Evolutionary conservation across 805 yeast genomes (phyloP), one percentile per base, ranked within the genome.

Genomic region (Teunomyces atbi): DNA sequence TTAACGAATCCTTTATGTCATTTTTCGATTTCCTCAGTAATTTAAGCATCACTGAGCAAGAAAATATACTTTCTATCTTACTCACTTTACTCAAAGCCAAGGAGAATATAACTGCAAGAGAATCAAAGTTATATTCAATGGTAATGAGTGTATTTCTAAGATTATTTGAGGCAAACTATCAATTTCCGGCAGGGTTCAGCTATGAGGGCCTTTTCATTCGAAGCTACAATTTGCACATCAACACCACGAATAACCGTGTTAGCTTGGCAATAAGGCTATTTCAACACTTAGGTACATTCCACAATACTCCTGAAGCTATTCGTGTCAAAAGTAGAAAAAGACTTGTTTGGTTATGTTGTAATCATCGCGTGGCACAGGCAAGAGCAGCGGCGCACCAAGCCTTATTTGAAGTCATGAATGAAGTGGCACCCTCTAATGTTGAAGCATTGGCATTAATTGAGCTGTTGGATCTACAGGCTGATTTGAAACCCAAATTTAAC

Each of bases 191-290:
- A 0, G 45, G 34, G 1, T 65, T 67, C 36, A 55, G 59, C 20
- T 54, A 62, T 15, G 55, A 66, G 30, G 62, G 69, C 1, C 58
- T 82, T 4, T 78, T 68, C 38, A 68, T 78, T 1, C 64, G 81
- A 26, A 61, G 78, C 4, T 81, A 73, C 65, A 84, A 84, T 56
- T 59, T 81, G 28, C 84, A 83, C 45, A 63, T 84, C 28, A 76
- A 75, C 47, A 23, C 26, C 10, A 76, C 81, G 1, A 57, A 69
- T 4, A 72, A 70, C 42, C 59, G 82, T 35, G 49, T 81, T 1
- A 53, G 60, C 0, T 53, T 68, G 11, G 74, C 76, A 0, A 56
- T 82, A 4, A 62, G 68, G 42, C 50, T 81, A 0, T 75, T 83
- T 50, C 74, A 73, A 5, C 64, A 65, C 36, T 45, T 83, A 27